Percentiles rank a stretch among this genome's conserved stretches.
Conservation (phyloP, 257 asterid genomes). For the Galeopsis tetrahit region DNA sequence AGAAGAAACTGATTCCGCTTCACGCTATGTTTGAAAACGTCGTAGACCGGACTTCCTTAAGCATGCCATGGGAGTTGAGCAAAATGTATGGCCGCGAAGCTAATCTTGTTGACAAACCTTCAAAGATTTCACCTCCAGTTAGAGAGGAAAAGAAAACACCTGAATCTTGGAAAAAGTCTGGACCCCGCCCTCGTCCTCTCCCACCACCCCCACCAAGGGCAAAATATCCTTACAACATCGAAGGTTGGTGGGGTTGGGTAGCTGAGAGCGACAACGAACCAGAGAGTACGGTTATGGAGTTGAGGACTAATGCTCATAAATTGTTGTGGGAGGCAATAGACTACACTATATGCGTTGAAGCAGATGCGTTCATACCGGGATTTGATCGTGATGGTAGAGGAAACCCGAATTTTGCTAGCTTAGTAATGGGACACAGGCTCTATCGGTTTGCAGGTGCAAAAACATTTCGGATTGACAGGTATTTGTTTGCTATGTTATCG, state of each 20-base stretch:
- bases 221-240: conserved; percentile 81
- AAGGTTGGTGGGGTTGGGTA: conserved; percentile 99
- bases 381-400: conserved; percentile 96
- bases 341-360: conserved; percentile 77
- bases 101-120: conserved; percentile 62
- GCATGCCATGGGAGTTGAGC: conserved; percentile 71
- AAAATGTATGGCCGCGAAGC: conserved; percentile 89
- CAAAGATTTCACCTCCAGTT: conserved; percentile 48
- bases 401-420: conserved; percentile 84
- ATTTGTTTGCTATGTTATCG: background rate
- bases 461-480: conserved; percentile 86
- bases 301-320: conserved; percentile 90
- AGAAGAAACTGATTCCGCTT: conserved; percentile 89
- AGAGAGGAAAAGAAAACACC: conserved; percentile 54
- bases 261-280: conserved; percentile 98
- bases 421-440: conserved; percentile 89
- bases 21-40: conserved; percentile 95
- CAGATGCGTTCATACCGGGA: conserved; percentile 87
- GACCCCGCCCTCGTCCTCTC: conserved; percentile 91
- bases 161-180: conserved; percentile 60
- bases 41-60: conserved; percentile 86
- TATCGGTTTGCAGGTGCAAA: conserved; percentile 69
- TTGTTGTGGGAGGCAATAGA: conserved; percentile 96
- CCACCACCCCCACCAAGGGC: conserved; percentile 94
- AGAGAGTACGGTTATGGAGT: conserved; percentile 87